Evolutionary conservation across 306 rosid genomes (phyloP).

Genomic region (Parietaria judaica): DNA sequence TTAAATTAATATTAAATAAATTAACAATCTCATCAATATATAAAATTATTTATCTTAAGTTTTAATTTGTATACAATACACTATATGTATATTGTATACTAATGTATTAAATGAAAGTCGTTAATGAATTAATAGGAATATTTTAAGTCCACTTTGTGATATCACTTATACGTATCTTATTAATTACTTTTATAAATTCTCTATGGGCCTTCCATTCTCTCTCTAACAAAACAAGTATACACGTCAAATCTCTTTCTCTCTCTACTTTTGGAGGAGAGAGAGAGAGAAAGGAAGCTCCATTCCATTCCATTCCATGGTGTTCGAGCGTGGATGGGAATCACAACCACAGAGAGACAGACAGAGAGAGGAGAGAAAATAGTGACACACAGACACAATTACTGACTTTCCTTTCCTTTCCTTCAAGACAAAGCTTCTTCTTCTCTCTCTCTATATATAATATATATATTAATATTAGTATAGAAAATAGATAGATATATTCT

Average conservation of each 20-base stretch:
- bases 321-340: conserved; percentile 5
- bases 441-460: not conserved
- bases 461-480: not conserved
- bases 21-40: too few species aligned
- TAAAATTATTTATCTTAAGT: too few species aligned
- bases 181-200: too few species aligned
- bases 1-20: too few species aligned
- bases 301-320: conserved; percentile 23
- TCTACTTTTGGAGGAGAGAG: conserved; percentile 9
- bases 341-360: not conserved
- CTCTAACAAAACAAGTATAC: conserved; percentile 4
- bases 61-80: too few species aligned
- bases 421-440: conserved; percentile 17
- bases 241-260: conserved; percentile 16
- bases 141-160: too few species aligned
- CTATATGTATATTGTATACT: too few species aligned
- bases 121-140: too few species aligned
- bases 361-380: conserved; percentile 12
- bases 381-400: conserved; percentile 5
- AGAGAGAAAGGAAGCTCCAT: not conserved
- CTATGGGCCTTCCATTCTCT: too few species aligned
- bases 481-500: not conserved
- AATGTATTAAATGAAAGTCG: too few species aligned
- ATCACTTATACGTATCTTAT: too few species aligned
- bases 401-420: conserved; percentile 19